Evolutionary conservation across 495 filamentous ascomycete genomes (phyloP).

Genomic region (Immersiella caudata): DNA sequence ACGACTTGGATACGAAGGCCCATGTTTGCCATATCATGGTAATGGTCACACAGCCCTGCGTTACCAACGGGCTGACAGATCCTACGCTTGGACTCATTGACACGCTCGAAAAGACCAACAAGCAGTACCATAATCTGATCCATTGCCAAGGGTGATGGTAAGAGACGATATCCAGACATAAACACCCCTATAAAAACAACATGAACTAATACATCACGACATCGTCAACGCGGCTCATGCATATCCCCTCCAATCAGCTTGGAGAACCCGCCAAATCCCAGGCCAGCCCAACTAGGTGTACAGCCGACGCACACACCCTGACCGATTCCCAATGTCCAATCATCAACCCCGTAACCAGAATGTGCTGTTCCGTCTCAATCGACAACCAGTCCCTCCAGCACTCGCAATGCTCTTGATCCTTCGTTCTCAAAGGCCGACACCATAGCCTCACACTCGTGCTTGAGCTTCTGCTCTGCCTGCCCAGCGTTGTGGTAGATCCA

Average conservation of each 20-base stretch:
- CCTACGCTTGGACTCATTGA: not conserved
- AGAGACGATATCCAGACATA: not conserved
- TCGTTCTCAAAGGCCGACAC: constrained; percentile 80
- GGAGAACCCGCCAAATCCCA: not conserved
- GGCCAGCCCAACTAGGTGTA: not conserved
- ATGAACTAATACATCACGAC: not conserved
- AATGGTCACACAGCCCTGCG: no score
- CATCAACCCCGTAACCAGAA: not conserved
- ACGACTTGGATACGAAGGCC: no score
- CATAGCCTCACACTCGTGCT: constrained; percentile 76
- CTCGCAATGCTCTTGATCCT: constrained; percentile 73
- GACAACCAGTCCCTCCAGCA: constrained; percentile 70
- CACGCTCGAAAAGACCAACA: not conserved
- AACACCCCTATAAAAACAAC: not conserved
- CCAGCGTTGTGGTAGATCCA: constrained; percentile 85
- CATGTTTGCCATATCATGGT: no score
- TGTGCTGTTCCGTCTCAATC: constrained; percentile 30
- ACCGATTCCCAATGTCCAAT: not conserved
- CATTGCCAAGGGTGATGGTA: not conserved
- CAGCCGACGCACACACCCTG: not conserved
- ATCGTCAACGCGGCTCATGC: constrained; percentile 6
- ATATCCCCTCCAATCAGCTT: not conserved
- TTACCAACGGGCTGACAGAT: not conserved
- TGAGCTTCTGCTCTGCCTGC: constrained; percentile 75
- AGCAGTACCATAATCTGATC: not conserved